phyloP scores from a whole-genome alignment of 257 asterid species.

The Vinca minor region DNA sequence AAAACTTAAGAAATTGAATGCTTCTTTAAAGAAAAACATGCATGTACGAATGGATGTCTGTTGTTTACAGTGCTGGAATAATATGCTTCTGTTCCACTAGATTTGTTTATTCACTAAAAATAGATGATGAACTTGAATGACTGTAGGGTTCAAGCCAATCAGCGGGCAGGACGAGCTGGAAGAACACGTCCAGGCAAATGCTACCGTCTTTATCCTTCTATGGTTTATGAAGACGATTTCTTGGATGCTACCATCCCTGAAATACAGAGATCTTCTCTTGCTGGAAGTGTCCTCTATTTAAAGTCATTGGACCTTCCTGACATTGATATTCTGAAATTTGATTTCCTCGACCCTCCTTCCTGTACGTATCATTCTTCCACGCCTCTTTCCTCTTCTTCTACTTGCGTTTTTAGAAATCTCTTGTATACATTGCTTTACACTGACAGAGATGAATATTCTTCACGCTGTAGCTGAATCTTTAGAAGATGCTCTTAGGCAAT shows the following conservation, averaged over 20 bases:
- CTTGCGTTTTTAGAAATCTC: not conserved
- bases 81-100: not conserved
- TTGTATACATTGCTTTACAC: not conserved
- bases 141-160: constrained; percentile 91
- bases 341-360: constrained; percentile 91
- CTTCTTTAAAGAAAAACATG: not conserved
- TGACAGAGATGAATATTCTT: not conserved
- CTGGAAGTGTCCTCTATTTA: constrained; percentile 85
- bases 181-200: constrained; percentile 95
- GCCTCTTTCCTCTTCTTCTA: constrained; percentile 8
- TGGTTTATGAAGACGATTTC: constrained; percentile 62
- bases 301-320: constrained; percentile 88
- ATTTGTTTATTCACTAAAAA: not conserved
- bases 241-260: constrained; percentile 91
- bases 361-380: constrained; percentile 35
- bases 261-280: constrained; percentile 94
- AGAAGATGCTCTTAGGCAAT: constrained; percentile 89
- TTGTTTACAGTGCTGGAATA: not conserved
- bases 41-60: no score
- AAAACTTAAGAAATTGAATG: not conserved
- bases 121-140: constrained; percentile 2
- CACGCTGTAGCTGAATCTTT: constrained; percentile 65
- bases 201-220: constrained; percentile 73
- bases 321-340: constrained; percentile 84
- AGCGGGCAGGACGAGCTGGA: constrained; percentile 98